Conservation (phyloP, 768 basidiomycete genomes). For the Rhizopogon vinicolor region DNA sequence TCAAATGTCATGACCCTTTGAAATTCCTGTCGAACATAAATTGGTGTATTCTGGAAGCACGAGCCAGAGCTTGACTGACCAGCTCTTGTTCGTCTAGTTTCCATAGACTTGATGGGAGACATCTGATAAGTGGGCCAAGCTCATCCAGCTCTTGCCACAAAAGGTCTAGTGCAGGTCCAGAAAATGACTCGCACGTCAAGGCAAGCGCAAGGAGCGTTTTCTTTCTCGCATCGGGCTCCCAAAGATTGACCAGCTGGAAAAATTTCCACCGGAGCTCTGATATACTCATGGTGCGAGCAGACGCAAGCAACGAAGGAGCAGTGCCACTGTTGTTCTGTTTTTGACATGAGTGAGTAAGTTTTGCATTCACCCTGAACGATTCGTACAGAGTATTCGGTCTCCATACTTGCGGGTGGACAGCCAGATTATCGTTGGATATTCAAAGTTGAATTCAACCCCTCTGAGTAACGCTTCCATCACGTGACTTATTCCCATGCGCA, state of each 20-base stretch:
- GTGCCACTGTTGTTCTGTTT: neutral
- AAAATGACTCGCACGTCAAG: neutral
- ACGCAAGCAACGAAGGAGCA: neutral
- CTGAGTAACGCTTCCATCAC: neutral
- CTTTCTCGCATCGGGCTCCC: neutral
- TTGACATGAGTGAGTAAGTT: neutral
- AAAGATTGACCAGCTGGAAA: neutral
- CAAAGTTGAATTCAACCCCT: neutral
- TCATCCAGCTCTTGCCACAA: neutral
- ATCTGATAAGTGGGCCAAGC: neutral
- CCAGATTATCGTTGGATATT: neutral
- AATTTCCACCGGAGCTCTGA: neutral
- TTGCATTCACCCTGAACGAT: neutral
- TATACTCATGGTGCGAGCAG: neutral
- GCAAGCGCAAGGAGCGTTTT: neutral
- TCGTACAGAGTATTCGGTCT: neutral
- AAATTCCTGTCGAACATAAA: too few species aligned
- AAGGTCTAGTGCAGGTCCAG: neutral
- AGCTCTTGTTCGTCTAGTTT: neutral
- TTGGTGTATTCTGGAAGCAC: too few species aligned
- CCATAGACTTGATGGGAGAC: neutral
- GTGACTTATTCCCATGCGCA: neutral
- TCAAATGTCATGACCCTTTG: too few species aligned
- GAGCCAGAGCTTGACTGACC: neutral
- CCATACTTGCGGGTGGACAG: too few species aligned